phyloP scores from a whole-genome alignment of 2,329 filamentous ascomycete genomes.

The Colletotrichum sansevieriae region DNA sequence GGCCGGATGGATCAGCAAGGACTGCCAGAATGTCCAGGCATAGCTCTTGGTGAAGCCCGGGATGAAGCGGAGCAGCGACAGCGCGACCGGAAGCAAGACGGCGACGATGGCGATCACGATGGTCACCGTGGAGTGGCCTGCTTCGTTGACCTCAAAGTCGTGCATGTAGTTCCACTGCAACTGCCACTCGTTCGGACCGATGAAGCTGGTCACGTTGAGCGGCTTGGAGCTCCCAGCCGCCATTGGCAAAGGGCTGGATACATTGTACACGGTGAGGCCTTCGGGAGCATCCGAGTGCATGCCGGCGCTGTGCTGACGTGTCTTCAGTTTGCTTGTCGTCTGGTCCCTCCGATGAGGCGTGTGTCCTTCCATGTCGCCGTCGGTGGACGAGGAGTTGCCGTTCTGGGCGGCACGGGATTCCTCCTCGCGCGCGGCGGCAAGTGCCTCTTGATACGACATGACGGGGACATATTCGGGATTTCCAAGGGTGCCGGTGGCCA shows the following conservation, averaged over 20 bases:
- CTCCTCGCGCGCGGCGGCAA: constrained; percentile 40
- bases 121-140: constrained; percentile 44
- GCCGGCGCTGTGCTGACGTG: constrained; percentile 36
- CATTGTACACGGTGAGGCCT: constrained; percentile 40
- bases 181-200: constrained; percentile 10
- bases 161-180: constrained; percentile 64
- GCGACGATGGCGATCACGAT: constrained; percentile 47
- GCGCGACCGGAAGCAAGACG: constrained; percentile 48
- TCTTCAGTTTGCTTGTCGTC: background rate
- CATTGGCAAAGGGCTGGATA: constrained; percentile 48
- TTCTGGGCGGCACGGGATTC: constrained; percentile 39
- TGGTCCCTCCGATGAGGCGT: background rate
- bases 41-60: constrained; percentile 44
- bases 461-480: constrained; percentile 35
- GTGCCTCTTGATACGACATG: constrained; percentile 27
- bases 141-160: constrained; percentile 63
- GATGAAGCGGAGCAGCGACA: constrained; percentile 53
- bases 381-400: constrained; percentile 14
- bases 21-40: constrained; percentile 33
- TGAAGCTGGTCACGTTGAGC: constrained; percentile 22
- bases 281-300: constrained; percentile 21
- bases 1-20: constrained; percentile 48
- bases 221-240: constrained; percentile 44
- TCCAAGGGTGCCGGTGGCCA: constrained; percentile 30
- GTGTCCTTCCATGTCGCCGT: background rate